These are phyloP conservation scores for Pilatotrama ljubarskyi DNA, from an alignment of 768 basidiomycete genomes.

Conservation along the genomic window DNA sequence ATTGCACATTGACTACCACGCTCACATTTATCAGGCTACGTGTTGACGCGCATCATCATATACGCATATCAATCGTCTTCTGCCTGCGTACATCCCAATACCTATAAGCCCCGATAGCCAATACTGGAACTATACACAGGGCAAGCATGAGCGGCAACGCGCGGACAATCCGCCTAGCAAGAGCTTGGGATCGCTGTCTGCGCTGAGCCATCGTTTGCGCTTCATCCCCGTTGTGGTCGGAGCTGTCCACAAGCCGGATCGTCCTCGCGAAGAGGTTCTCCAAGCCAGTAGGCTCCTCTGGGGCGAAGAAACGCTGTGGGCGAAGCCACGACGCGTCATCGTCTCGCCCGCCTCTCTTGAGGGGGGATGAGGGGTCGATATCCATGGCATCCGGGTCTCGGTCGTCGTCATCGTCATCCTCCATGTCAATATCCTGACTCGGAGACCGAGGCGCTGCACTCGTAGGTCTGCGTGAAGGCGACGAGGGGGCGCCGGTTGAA, in stretches of 20 bases:
- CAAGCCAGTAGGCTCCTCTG: slow-evolving; percentile 75
- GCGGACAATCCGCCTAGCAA: not conserved
- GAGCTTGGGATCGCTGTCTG: not conserved
- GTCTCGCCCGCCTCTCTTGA: slow-evolving; percentile 21
- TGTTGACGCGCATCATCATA: not conserved
- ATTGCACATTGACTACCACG: too few relatives aligned
- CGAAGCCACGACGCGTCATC: slow-evolving; percentile 55
- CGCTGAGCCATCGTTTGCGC: not conserved
- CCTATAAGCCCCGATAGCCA: slow-evolving; percentile 6
- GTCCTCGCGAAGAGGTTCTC: slow-evolving; percentile 69
- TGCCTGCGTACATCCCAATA: slow-evolving; percentile 13
- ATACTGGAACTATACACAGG: slow-evolving; percentile 12
- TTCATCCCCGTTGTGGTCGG: slow-evolving; percentile 12
- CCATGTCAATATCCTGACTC: slow-evolving; percentile 27
- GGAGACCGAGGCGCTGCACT: slow-evolving; percentile 7
- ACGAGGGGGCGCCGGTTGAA: slow-evolving; percentile 28
- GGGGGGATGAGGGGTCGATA: slow-evolving; percentile 38
- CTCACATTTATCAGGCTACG: too few relatives aligned
- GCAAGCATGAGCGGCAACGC: slow-evolving; percentile 5
- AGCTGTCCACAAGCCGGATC: slow-evolving; percentile 31
- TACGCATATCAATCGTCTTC: not conserved
- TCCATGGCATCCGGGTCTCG: slow-evolving; percentile 56
- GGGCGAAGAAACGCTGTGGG: slow-evolving; percentile 75
- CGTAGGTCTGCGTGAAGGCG: slow-evolving; percentile 9
- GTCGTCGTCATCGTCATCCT: slow-evolving; percentile 32